These are phyloP conservation scores for Aspergillus hiratsukae DNA, from an alignment of 2,329 filamentous ascomycete species.

Conservation along the genomic window DNA sequence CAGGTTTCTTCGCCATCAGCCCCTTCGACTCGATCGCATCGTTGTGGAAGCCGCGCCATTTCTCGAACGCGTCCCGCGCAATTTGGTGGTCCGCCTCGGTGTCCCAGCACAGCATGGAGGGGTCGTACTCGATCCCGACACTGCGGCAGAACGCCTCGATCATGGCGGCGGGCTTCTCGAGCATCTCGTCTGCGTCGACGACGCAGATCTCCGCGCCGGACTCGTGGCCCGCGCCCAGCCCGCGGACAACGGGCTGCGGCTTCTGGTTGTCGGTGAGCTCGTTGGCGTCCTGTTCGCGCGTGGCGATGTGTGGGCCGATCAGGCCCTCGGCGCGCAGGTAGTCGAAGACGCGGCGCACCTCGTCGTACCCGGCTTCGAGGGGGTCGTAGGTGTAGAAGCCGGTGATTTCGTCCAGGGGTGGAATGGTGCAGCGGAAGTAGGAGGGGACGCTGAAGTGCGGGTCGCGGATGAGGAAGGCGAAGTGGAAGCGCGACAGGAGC, in stretches of 20 bases:
- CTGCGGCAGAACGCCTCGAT: conserved; percentile 76
- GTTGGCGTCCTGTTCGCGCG: conserved; percentile 28
- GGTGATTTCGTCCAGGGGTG: conserved; percentile 75
- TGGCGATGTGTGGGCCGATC: conserved; percentile 64
- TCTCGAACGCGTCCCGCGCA: conserved; percentile 77
- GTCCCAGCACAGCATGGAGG: conserved; percentile 80
- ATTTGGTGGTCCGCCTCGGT: conserved; percentile 64
- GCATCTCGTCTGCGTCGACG: conserved; percentile 87
- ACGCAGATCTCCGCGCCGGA: conserved; percentile 66
- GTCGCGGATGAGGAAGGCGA: conserved; percentile 94
- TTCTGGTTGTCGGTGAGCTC: conserved; percentile 24
- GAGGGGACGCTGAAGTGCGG: conserved; percentile 88
- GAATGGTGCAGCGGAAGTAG: conserved; percentile 90
- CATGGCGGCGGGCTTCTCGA: conserved; percentile 74
- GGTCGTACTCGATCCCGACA: conserved; percentile 70
- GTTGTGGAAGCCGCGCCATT: conserved; percentile 96
- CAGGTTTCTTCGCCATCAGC: conserved; percentile 57
- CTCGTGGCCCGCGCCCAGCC: conserved; percentile 17
- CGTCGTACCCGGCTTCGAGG: conserved; percentile 82
- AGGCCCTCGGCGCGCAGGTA: conserved; percentile 67
- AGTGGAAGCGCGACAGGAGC: conserved; percentile 77
- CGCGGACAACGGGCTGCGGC: conserved; percentile 13
- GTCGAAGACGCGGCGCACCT: conserved; percentile 83
- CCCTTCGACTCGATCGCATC: conserved; percentile 82
- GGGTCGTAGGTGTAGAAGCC: conserved; percentile 85